phyloP scores from a whole-genome alignment of 139 green algal species.

The Medakamo hakoo region DNA sequence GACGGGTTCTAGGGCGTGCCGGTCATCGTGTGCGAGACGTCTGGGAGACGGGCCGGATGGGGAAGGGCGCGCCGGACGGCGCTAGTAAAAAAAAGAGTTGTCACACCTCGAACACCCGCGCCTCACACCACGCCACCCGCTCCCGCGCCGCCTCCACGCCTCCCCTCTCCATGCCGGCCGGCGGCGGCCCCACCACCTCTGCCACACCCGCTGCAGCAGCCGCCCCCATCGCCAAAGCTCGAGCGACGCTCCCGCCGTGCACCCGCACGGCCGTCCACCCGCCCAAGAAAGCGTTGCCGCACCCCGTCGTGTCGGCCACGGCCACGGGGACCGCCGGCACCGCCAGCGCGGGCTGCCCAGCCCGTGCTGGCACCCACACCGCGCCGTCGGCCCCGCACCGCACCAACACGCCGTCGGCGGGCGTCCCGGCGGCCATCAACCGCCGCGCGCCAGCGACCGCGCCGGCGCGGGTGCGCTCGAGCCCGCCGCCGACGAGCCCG shows the following conservation, averaged over 20 bases:
- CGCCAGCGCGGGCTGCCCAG: neutral
- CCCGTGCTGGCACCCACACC: neutral
- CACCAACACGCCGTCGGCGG: neutral
- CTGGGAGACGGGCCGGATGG: too few relatives aligned
- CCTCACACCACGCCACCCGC: neutral
- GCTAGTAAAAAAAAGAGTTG: neutral
- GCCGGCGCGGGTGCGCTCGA: neutral
- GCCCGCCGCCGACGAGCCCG: neutral
- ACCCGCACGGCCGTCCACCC: neutral
- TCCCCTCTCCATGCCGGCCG: neutral
- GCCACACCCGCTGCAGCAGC: too few relatives aligned
- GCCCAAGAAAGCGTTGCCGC: neutral
- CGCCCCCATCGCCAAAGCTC: too few relatives aligned
- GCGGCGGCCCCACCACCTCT: too few relatives aligned
- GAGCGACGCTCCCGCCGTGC: too few relatives aligned
- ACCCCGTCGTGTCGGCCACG: neutral
- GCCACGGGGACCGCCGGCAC: too few relatives aligned
- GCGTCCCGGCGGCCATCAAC: neutral
- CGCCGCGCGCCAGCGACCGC: neutral
- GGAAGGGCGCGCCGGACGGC: too few relatives aligned
- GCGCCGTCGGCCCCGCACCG: neutral
- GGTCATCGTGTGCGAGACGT: too few relatives aligned
- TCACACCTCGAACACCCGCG: neutral
- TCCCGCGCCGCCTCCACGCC: neutral
- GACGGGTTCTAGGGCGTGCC: too few relatives aligned